Evolutionary conservation across 768 basidiomycete genomes (phyloP), one percentile per base, ranked within the genome.

Genomic region (Galerina sulciceps): DNA sequence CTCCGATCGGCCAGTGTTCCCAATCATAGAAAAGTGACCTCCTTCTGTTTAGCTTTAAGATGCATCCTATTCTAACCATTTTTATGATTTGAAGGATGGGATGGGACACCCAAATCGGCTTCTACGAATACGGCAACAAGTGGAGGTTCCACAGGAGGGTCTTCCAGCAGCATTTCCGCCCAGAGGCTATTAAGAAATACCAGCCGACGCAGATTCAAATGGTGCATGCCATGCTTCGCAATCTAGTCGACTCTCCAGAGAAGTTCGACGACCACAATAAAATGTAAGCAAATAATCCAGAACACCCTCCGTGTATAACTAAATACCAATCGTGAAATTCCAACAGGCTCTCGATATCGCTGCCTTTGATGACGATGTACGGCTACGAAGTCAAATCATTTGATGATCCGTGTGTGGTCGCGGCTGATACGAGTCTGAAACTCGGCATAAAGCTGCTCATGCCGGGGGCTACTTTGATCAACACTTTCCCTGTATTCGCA

Each of bases 1-100:
- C 48, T 80, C 80, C 17, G 78, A 76, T 53, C 71, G 81, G 5
- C 81, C 81, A 20, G 71, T 73, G 6, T 47, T 58, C 35, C 63
- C 66, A 20, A 61, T 67, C 1, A 4, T 50, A 2, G 51, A 51
- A 5, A 31, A 64, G 65, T 66, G 43, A 51, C 53, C 2, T 10
- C 40, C 14, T 37, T 15, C 2, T 23, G 17, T 23, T 2, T 4
- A 20, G 23, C 10, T 6, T 4, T 23, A 9, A 35, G n/a, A n/a
- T n/a, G n/a, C 35, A 18, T 15, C 20, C n/a, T 14, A 35, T 34
- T n/a, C 10, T 10, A 8, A n/a, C 6, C 4, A 34, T 3, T 37
- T 36, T 17, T 10, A 2, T 15, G 6, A 10, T 37, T 48, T 36
- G 18, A 11, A 65, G 49, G 31, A 68, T 75, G 67, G 74, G 74